Conservation (phyloP, 2,329 filamentous ascomycete genomes). For the Pyricularia pennisetigena region DNA sequence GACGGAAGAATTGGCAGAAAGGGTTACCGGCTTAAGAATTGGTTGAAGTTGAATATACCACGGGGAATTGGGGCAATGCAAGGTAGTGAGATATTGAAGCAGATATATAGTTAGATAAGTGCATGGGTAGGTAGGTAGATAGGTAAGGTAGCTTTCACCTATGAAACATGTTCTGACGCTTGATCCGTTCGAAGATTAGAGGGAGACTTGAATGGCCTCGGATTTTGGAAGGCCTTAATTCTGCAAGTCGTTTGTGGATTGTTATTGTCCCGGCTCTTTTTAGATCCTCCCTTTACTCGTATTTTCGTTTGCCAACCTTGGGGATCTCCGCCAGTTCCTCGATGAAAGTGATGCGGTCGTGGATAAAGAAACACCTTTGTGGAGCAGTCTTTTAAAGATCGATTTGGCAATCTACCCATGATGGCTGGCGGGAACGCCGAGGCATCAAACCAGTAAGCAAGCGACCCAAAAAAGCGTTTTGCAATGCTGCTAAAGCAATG, state of each 20-base stretch:
- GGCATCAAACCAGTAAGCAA: background rate
- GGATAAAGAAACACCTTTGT: background rate
- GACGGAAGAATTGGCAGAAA: background rate
- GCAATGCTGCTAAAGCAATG: constrained; percentile 6
- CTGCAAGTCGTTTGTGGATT: background rate
- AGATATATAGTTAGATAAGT: no score
- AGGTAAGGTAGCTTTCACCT: no score
- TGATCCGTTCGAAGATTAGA: background rate
- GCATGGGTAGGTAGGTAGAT: no score
- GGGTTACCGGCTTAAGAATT: background rate
- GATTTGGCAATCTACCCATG: background rate
- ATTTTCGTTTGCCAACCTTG: constrained; percentile 7
- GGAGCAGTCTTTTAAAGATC: background rate
- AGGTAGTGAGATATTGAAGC: no score
- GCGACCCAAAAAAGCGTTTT: background rate
- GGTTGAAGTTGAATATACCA: background rate
- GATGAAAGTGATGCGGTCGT: background rate
- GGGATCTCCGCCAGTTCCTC: constrained; percentile 8
- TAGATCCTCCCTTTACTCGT: constrained; percentile 5
- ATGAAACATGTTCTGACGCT: background rate
- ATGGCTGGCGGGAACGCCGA: background rate
- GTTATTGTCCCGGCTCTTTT: background rate
- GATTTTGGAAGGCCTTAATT: background rate
- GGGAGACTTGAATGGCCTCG: background rate
- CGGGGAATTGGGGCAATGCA: background rate